phyloP scores from a whole-genome alignment of 2,329 filamentous ascomycete species.

The Stachybotrys echinatus region DNA sequence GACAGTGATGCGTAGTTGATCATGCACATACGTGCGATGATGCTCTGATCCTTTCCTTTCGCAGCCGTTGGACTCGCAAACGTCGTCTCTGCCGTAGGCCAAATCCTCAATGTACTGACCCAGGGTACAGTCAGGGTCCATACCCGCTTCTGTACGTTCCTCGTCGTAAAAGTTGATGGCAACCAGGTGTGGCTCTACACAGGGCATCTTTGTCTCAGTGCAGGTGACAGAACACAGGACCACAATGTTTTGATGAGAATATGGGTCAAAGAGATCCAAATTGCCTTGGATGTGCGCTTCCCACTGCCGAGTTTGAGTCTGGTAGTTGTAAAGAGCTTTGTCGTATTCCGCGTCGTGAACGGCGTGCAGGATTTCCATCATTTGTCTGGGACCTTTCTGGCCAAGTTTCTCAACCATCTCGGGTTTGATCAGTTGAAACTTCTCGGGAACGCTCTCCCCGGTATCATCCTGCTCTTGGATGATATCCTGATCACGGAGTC shows the following conservation, averaged over 20 bases:
- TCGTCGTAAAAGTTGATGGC: slow-evolving; percentile 93
- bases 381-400: slow-evolving; percentile 74
- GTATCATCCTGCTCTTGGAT: slow-evolving; percentile 50
- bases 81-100: slow-evolving; percentile 67
- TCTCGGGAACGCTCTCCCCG: slow-evolving; percentile 60
- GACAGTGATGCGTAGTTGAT: slow-evolving; percentile 86
- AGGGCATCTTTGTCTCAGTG: slow-evolving; percentile 88
- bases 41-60: slow-evolving; percentile 87
- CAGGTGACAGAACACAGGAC: slow-evolving; percentile 92
- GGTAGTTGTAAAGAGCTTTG: slow-evolving; percentile 87
- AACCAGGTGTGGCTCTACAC: slow-evolving; percentile 83
- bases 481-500: slow-evolving; percentile 71
- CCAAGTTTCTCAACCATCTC: slow-evolving; percentile 90
- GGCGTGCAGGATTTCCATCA: slow-evolving; percentile 89
- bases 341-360: slow-evolving; percentile 97
- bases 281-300: slow-evolving; percentile 90
- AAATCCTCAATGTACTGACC: slow-evolving; percentile 94
- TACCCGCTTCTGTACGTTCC: slow-evolving; percentile 65
- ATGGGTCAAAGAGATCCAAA: slow-evolving; percentile 85
- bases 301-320: slow-evolving; percentile 93
- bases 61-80: slow-evolving; percentile 79
- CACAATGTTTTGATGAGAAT: slow-evolving; percentile 93
- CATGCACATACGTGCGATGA: slow-evolving; percentile 94
- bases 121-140: slow-evolving; percentile 84
- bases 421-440: slow-evolving; percentile 86